These are phyloP conservation scores for Chenopodium album DNA, from an alignment of 148 eudicot genomes.

Conservation along the genomic window DNA sequence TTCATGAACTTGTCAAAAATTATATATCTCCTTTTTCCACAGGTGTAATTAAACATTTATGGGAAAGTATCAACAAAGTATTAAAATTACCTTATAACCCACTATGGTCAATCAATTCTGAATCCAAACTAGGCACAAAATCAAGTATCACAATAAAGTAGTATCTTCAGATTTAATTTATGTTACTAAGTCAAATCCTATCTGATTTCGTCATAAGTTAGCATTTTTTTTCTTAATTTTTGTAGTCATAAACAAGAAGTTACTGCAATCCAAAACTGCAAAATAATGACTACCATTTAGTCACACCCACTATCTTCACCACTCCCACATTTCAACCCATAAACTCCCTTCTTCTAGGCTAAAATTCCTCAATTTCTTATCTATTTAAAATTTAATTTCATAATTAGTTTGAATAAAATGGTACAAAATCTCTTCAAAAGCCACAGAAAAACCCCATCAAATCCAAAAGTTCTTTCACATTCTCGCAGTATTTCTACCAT, in stretches of 20 bases:
- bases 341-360: constrained; percentile 8
- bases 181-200: constrained; percentile 20
- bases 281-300: constrained; percentile 1
- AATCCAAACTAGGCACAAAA: constrained; percentile 19
- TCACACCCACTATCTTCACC: constrained; percentile 23
- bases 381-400: background rate
- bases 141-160: background rate
- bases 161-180: background rate
- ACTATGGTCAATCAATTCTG: background rate
- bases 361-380: background rate
- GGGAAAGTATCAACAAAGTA: background rate
- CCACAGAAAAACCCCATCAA: background rate
- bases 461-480: constrained; percentile 6
- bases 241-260: background rate
- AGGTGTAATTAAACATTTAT: background rate
- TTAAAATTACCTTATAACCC: background rate
- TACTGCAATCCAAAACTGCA: background rate
- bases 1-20: too few relatives aligned
- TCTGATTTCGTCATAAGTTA: constrained; percentile 11
- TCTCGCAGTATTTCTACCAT: constrained; percentile 21
- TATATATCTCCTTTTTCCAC: too few relatives aligned
- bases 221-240: background rate
- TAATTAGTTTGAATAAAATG: background rate
- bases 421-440: constrained; percentile 5
- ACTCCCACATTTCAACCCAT: constrained; percentile 6